Evolutionary conservation across 352 stramenopile genomes (phyloP), one percentile per base, ranked within the genome.

Genomic region (Pythium sp.): DNA sequence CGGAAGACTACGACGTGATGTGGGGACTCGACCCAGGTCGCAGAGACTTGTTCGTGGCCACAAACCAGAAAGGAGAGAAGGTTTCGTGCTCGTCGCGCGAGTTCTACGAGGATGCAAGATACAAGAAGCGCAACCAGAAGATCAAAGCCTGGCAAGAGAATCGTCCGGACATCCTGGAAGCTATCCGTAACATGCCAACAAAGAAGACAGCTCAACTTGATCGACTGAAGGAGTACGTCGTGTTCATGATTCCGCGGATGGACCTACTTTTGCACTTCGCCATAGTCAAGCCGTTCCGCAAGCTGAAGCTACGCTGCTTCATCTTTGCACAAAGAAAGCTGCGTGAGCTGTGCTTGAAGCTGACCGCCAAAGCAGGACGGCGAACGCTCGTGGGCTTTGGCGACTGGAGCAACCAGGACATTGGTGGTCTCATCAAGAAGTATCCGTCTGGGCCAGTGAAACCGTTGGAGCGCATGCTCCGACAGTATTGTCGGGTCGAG

Each of bases 141-240:
- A 59, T 62, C 20, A 47, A 36, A 22, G 18, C 34, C 5, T 71
- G 64, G 60, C 53, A 69, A 62, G 43, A 66, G 20, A 22, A 43
- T 9, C n/a, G 49, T 14, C n/a, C 34, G 0, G 22, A 53, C 12
- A 53, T 71, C 11, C 47, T 56, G 3, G 70, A 72, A 54, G 65
- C 65, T 0, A 46, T 58, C 1, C 56, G 46, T 2, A 60, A 64
- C 38, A 75, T 75, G 70, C 61, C 65, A 3, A 72, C 62, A 0
- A 72, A 72, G 38, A 75, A 75, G 58, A 75, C 65, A 0, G n/a
- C 49, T 0, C 62, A 54, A 22, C 56, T 70, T 0, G 61, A 63
- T 1, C 7, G 8, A 58, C 51, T 72, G 12, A 20, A 75, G 32
- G 14, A 36, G 8, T 70, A 68, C 6, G 1, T 24, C 1, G 2